These are phyloP conservation scores for Fusarium piperis DNA, from an alignment of 2,329 filamentous ascomycete species.

Conservation along the genomic window DNA sequence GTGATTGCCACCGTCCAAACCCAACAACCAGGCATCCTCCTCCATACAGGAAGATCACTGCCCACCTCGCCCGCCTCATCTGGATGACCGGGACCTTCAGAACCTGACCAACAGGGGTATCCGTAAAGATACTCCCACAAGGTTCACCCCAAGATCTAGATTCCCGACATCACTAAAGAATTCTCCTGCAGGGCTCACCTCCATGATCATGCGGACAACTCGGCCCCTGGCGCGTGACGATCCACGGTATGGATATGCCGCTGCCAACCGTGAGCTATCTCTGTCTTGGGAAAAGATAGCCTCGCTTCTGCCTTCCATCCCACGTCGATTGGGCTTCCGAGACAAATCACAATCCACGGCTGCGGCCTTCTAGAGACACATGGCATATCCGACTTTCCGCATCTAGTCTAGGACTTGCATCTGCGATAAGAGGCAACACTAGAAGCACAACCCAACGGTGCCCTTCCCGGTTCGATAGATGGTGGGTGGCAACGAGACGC, in stretches of 20 bases:
- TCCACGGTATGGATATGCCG: background rate
- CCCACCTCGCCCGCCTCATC: background rate
- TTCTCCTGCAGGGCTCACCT: background rate
- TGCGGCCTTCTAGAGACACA: conserved; percentile 18
- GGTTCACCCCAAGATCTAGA: background rate
- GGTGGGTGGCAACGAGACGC: background rate
- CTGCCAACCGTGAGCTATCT: background rate
- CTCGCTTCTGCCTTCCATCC: background rate
- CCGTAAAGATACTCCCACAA: background rate
- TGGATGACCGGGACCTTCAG: background rate
- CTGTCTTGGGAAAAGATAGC: background rate
- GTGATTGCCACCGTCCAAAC: background rate
- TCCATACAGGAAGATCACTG: background rate
- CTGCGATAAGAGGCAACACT: conserved; percentile 10
- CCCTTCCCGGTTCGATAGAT: conserved; percentile 18
- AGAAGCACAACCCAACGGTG: conserved; percentile 18
- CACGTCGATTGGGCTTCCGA: background rate
- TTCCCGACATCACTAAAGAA: background rate
- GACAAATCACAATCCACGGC: background rate
- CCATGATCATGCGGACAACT: background rate
- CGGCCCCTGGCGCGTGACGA: background rate
- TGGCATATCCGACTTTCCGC: background rate
- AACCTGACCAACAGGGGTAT: background rate
- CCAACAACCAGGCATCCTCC: background rate
- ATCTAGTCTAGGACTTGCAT: background rate